A percentile compares a stretch with the other conserved stretches of the same genome.
Evolutionary conservation across 345 rosid genomes (phyloP).

Genomic region (Eucalyptus pauciflora): DNA sequence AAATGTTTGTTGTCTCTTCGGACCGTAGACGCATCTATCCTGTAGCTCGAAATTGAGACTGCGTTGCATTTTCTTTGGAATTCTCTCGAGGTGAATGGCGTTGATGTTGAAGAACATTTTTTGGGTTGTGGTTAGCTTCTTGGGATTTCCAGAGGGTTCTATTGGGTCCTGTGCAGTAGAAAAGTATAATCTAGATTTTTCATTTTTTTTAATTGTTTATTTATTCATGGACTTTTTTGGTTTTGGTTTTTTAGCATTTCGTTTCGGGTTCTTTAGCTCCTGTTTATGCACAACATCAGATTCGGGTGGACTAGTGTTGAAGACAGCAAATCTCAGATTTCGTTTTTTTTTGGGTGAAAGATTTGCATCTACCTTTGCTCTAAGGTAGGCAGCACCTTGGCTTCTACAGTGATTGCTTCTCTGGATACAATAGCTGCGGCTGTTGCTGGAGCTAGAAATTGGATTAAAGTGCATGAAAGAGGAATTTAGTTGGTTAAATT

Average conservation of each 20-base stretch:
- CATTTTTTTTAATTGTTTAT: background rate
- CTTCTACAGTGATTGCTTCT: background rate
- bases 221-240: background rate
- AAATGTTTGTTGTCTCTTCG: background rate
- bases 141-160: background rate
- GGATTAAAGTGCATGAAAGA: background rate
- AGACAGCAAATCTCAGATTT: background rate
- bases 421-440: background rate
- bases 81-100: background rate
- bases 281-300: background rate
- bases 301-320: background rate
- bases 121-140: background rate
- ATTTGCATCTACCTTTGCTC: background rate
- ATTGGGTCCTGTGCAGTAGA: background rate
- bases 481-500: background rate
- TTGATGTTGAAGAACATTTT: background rate
- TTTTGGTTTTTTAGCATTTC: background rate
- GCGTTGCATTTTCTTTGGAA: background rate
- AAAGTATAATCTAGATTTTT: background rate
- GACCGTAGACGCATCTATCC: background rate
- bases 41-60: background rate
- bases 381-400: background rate
- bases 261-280: background rate
- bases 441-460: background rate
- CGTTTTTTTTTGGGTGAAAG: background rate